A percentile compares a stretch with the other conserved stretches of the same genome.
Evolutionary conservation across 1,284 basidiomycete species (phyloP).

Genomic region (Fomitopsis palustris): DNA sequence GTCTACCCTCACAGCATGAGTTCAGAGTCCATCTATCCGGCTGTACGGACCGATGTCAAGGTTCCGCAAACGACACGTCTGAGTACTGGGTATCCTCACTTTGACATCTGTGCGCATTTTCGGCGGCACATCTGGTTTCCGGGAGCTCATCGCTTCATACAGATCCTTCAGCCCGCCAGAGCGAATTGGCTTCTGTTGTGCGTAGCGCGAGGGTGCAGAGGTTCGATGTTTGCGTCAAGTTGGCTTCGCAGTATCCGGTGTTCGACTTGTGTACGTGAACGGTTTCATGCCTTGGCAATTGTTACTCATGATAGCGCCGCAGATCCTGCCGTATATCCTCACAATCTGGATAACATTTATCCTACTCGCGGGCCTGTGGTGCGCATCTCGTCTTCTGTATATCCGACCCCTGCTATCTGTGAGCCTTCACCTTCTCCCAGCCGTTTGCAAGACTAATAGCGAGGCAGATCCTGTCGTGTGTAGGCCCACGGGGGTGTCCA

Average conservation of each 20-base stretch:
- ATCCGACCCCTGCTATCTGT: neutral
- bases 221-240: neutral
- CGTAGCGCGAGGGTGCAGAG: neutral
- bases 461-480: neutral
- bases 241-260: slow-evolving; percentile 2
- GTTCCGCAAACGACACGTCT: neutral
- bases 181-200: slow-evolving; percentile 20
- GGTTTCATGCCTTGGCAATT: neutral
- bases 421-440: neutral
- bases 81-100: slow-evolving; percentile 7
- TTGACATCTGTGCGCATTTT: slow-evolving; percentile 5
- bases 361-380: neutral
- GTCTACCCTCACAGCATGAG: neutral
- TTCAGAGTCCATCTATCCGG: neutral
- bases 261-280: slow-evolving; percentile 1
- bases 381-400: neutral
- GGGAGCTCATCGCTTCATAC: neutral
- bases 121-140: neutral
- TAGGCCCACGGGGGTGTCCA: too few relatives aligned
- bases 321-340: slow-evolving; percentile 18
- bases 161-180: slow-evolving; percentile 34
- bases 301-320: neutral
- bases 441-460: neutral
- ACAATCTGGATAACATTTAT: slow-evolving; percentile 17
- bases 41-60: neutral